phyloP scores from a whole-genome alignment of 2,329 filamentous ascomycete species.

The Lasiodiplodia sp. region DNA sequence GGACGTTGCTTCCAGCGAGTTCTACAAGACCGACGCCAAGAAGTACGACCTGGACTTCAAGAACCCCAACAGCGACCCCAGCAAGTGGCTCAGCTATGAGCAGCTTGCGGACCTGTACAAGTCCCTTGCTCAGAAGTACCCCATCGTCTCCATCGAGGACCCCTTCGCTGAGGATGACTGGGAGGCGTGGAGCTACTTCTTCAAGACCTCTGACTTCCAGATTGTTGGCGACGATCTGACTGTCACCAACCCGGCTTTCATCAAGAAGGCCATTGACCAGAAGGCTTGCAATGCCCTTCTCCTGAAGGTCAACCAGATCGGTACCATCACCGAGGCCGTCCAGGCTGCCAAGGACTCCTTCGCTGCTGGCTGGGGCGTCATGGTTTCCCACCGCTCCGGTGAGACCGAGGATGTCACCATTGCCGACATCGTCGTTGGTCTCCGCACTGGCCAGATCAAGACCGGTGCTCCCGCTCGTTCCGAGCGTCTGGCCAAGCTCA shows the following conservation, averaged over 20 bases:
- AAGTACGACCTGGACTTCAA: conserved; percentile 99
- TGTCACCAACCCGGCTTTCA: conserved; percentile 97
- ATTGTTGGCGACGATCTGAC: conserved; percentile 98
- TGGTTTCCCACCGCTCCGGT: conserved; percentile 98
- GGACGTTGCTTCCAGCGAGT: conserved; percentile 99
- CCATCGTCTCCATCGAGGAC: conserved; percentile 98
- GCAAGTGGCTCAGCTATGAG: conserved; percentile 99
- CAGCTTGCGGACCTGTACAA: conserved; percentile 93
- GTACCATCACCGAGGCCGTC: conserved; percentile 97
- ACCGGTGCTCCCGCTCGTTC: conserved; percentile 95
- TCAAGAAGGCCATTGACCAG: conserved; percentile 99
- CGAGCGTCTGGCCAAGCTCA: conserved; percentile 98
- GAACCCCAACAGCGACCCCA: conserved; percentile 95
- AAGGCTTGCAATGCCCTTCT: conserved; percentile 98
- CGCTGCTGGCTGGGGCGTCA: conserved; percentile 95
- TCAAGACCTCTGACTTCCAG: conserved; percentile 98
- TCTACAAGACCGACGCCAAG: conserved; percentile 96
- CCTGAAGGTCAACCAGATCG: conserved; percentile 99
- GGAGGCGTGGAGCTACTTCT: conserved; percentile 99
- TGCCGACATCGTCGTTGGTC: conserved; percentile 95
- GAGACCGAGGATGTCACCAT: conserved; percentile 99
- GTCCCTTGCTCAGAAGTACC: conserved; percentile 89
- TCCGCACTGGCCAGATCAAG: conserved; percentile 98
- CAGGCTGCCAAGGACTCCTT: conserved; percentile 99
- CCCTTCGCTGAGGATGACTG: conserved; percentile 99